These are phyloP conservation scores for Madurella fahalii DNA, from an alignment of 2,329 filamentous ascomycete genomes.

Conservation along the genomic window DNA sequence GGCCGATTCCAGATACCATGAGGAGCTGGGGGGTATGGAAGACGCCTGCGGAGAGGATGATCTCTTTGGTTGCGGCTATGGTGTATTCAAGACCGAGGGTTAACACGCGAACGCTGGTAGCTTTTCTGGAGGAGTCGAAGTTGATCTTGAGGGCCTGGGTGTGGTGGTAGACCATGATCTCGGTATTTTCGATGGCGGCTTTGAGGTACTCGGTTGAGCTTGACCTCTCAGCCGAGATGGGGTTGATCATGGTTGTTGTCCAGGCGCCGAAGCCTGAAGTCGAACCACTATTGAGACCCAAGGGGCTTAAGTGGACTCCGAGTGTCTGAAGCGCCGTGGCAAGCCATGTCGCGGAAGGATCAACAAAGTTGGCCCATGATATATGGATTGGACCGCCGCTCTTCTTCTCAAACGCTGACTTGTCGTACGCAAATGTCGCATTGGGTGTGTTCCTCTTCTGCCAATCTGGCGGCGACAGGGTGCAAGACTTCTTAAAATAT, in stretches of 20 bases:
- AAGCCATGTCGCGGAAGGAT: constrained; percentile 25
- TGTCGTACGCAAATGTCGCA: constrained; percentile 26
- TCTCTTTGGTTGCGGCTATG: constrained; percentile 32
- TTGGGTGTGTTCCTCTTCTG: constrained; percentile 11
- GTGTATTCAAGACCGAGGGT: constrained; percentile 22
- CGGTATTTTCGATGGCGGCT: constrained; percentile 19
- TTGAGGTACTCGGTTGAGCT: constrained; percentile 36
- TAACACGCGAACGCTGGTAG: constrained; percentile 27
- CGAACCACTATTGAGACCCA: constrained; percentile 39
- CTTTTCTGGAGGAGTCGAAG: constrained; percentile 32
- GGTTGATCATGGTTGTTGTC: constrained; percentile 29
- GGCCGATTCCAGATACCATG: constrained; percentile 38
- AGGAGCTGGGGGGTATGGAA: constrained; percentile 40
- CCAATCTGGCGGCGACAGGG: not conserved
- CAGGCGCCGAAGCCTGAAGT: constrained; percentile 37
- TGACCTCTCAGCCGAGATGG: constrained; percentile 29
- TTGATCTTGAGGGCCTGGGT: constrained; percentile 44
- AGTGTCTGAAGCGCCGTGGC: constrained; percentile 35
- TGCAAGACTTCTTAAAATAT: constrained; percentile 31
- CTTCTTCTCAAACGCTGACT: constrained; percentile 12
- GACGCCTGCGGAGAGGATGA: constrained; percentile 38
- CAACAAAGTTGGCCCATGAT: constrained; percentile 27
- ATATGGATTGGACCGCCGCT: constrained; percentile 28
- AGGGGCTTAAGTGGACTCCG: constrained; percentile 32
- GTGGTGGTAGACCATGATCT: constrained; percentile 38